Conservation (phyloP, 352 stramenopile genomes). For the Pythium scleroteichum region DNA sequence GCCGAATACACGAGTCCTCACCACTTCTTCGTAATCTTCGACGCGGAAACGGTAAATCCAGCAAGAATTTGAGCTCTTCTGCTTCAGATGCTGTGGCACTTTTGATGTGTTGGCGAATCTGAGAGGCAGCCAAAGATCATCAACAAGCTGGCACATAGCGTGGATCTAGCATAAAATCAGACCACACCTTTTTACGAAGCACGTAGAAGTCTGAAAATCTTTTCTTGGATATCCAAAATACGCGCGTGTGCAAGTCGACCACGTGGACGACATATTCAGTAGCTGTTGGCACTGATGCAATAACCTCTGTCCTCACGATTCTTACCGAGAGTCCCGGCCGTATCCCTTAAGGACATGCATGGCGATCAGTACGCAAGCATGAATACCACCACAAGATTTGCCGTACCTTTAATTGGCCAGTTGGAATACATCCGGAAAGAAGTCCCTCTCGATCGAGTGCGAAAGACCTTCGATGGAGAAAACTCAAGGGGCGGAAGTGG, state of each 20-base stretch:
- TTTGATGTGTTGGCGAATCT: conserved; percentile 50
- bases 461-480: conserved; percentile 41
- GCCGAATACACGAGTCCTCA: conserved; percentile 43
- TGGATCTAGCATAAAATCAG: no score
- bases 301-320: conserved; percentile 62
- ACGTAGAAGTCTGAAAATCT: conserved; percentile 73
- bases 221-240: conserved; percentile 86
- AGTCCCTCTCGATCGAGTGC: conserved; percentile 39
- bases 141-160: no score
- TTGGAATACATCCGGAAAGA: conserved; percentile 55
- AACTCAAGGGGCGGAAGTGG: conserved; percentile 61
- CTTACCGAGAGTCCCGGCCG: conserved; percentile 71
- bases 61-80: conserved; percentile 69
- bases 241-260: conserved; percentile 74
- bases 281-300: conserved; percentile 52
- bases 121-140: neutral
- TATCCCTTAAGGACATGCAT: conserved; percentile 31
- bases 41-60: conserved; percentile 72
- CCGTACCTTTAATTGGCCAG: conserved; percentile 31
- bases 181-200: conserved; percentile 74
- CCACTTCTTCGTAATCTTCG: conserved; percentile 55
- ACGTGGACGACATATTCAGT: conserved; percentile 80
- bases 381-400: neutral
- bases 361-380: neutral
- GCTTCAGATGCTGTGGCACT: conserved; percentile 39